Conservation (phyloP, 805 yeast genomes). For the Phaffomyces opuntiae region DNA sequence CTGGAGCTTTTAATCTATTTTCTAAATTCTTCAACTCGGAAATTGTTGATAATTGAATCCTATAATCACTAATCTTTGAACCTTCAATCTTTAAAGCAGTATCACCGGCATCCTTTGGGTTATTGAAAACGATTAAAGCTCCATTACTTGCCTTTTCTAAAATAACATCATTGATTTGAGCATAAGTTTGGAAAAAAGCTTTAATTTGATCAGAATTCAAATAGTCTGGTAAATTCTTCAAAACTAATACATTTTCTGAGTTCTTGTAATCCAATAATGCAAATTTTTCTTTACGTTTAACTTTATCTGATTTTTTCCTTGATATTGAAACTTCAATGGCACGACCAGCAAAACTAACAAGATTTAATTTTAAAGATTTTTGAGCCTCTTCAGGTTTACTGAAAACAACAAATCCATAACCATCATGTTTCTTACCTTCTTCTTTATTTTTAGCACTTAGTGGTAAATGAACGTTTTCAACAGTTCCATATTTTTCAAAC, state of each 20-base stretch:
- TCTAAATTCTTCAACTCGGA: slow-evolving; percentile 21
- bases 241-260: slow-evolving; percentile 18
- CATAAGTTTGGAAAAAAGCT: slow-evolving; percentile 25
- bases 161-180: slow-evolving; percentile 35
- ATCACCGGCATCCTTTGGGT: slow-evolving; percentile 41
- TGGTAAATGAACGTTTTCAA: slow-evolving; percentile 49
- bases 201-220: slow-evolving; percentile 30
- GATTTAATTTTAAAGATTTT: slow-evolving; percentile 37
- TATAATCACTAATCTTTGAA: slow-evolving; percentile 27
- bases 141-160: slow-evolving; percentile 39
- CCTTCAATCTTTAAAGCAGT: slow-evolving; percentile 40
- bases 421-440: slow-evolving; percentile 36
- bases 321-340: slow-evolving; percentile 43
- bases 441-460: slow-evolving; percentile 21
- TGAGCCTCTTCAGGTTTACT: slow-evolving; percentile 36
- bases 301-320: slow-evolving; percentile 30
- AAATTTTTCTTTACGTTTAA: slow-evolving; percentile 23
- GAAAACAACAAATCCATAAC: slow-evolving; percentile 61
- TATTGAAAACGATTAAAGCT: slow-evolving; percentile 44
- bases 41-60: slow-evolving; percentile 28
- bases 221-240: slow-evolving; percentile 30
- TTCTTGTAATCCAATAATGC: slow-evolving; percentile 15
- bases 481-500: slow-evolving; percentile 44
- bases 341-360: slow-evolving; percentile 37
- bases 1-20: background rate